Evolutionary conservation across 345 rosid genomes (phyloP).

Genomic region (Eucalyptus sp.): DNA sequence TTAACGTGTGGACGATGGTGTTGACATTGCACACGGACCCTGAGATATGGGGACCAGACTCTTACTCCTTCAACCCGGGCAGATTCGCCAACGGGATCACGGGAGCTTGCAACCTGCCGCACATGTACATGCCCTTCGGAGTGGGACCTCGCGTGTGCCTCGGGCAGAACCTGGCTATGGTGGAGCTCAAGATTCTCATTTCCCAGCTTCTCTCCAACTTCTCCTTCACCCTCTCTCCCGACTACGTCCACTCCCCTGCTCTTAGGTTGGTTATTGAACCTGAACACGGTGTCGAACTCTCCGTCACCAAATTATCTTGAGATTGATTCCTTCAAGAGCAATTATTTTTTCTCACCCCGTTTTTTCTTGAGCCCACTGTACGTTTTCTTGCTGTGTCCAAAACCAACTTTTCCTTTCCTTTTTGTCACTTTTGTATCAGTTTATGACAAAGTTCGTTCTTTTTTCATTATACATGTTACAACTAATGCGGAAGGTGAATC

Average conservation of each 20-base stretch:
- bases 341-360: background rate
- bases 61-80: constrained; percentile 16
- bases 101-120: constrained; percentile 22
- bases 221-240: constrained; percentile 16
- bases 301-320: constrained; percentile 7
- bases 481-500: background rate
- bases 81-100: constrained; percentile 26
- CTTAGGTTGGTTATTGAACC: constrained; percentile 27
- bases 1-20: constrained; percentile 18
- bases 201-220: constrained; percentile 18
- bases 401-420: background rate
- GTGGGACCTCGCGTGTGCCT: constrained; percentile 30
- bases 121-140: constrained; percentile 33
- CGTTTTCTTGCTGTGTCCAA: background rate
- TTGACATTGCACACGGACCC: constrained; percentile 27
- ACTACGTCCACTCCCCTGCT: constrained; percentile 18
- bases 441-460: background rate
- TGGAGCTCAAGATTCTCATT: constrained; percentile 28
- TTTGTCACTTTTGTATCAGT: background rate
- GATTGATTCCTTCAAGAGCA: background rate
- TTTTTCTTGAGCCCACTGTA: background rate
- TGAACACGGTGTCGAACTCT: constrained; percentile 21
- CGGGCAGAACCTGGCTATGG: constrained; percentile 41
- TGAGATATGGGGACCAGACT: constrained; percentile 34
- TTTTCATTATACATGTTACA: background rate